Percentiles rank a stretch among this genome's conserved stretches.
phyloP scores from a whole-genome alignment of 2,329 filamentous ascomycete species.

The Venturia carpophila region DNA sequence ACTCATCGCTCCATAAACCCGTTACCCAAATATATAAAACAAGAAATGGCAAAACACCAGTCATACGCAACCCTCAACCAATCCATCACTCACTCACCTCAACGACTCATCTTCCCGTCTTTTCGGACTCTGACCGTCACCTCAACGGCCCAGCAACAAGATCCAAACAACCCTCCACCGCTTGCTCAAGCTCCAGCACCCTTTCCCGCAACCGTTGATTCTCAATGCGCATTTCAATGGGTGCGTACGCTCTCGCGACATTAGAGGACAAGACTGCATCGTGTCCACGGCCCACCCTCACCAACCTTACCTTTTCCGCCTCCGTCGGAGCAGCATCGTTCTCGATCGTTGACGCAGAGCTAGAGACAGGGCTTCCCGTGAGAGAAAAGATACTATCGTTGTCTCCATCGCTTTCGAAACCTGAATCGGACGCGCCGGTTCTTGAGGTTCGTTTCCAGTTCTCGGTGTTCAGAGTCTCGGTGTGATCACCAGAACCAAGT shows the following conservation, averaged over 20 bases:
- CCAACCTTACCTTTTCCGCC: background rate
- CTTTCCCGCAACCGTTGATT: slow-evolving; percentile 14
- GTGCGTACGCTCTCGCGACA: background rate
- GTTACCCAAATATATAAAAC: background rate
- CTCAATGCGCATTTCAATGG: slow-evolving; percentile 15
- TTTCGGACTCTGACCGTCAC: background rate
- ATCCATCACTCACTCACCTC: background rate
- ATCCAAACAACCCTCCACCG: slow-evolving; percentile 18
- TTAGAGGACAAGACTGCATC: background rate
- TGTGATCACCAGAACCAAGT: background rate
- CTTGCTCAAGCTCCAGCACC: slow-evolving; percentile 17
- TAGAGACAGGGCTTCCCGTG: background rate
- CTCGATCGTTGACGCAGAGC: background rate
- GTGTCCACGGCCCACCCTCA: background rate
- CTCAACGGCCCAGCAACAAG: background rate
- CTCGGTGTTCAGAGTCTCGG: background rate
- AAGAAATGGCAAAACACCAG: slow-evolving; percentile 5
- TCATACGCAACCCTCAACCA: background rate
- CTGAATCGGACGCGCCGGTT: slow-evolving; percentile 15
- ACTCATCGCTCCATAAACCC: background rate
- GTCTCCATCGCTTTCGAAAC: slow-evolving; percentile 18
- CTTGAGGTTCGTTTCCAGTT: background rate
- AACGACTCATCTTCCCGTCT: too few relatives aligned
- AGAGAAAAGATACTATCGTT: slow-evolving; percentile 6
- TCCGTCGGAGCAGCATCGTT: background rate